Percentiles rank a stretch among this genome's conserved stretches.
Conservation (phyloP, 2,329 filamentous ascomycete genomes). For the Calonectria henricotiae region DNA sequence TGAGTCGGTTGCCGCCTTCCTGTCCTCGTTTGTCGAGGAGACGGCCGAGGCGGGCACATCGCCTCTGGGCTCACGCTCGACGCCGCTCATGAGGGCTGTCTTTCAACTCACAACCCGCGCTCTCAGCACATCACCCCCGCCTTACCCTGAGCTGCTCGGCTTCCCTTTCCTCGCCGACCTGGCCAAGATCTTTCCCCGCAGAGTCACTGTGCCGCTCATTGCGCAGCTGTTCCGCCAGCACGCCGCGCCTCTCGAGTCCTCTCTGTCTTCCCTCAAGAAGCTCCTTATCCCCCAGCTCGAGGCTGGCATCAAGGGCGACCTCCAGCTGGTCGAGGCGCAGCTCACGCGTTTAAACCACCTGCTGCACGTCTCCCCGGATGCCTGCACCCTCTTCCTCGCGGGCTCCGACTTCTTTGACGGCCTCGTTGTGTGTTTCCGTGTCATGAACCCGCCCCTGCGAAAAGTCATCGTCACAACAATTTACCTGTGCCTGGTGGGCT, state of each 20-base stretch:
- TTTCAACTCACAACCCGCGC: constrained; percentile 78
- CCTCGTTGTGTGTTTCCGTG: constrained; percentile 76
- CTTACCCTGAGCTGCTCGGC: constrained; percentile 68
- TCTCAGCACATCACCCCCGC: constrained; percentile 60
- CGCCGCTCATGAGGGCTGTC: constrained; percentile 72
- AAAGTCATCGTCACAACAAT: constrained; percentile 80
- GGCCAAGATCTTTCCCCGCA: constrained; percentile 78
- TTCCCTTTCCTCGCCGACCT: constrained; percentile 82
- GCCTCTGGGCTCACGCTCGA: constrained; percentile 58
- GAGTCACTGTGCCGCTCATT: constrained; percentile 69
- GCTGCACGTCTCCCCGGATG: constrained; percentile 73
- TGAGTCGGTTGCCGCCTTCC: constrained; percentile 74
- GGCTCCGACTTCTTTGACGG: constrained; percentile 92
- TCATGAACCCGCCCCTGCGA: constrained; percentile 76
- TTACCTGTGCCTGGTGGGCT: constrained; percentile 82
- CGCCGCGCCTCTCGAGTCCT: constrained; percentile 67
- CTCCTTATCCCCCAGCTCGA: constrained; percentile 77
- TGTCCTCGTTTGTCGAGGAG: constrained; percentile 78
- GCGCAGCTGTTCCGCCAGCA: constrained; percentile 68
- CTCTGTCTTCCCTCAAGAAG: constrained; percentile 74
- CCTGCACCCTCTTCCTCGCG: constrained; percentile 78
- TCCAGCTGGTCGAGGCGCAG: constrained; percentile 69
- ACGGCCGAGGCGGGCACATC: constrained; percentile 59
- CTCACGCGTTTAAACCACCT: constrained; percentile 76
- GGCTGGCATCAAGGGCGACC: constrained; percentile 70